A percentile compares a stretch with the other conserved stretches of the same genome.
phyloP scores from a whole-genome alignment of 148 eudicot species.

The Tetragonia tetragonoides region DNA sequence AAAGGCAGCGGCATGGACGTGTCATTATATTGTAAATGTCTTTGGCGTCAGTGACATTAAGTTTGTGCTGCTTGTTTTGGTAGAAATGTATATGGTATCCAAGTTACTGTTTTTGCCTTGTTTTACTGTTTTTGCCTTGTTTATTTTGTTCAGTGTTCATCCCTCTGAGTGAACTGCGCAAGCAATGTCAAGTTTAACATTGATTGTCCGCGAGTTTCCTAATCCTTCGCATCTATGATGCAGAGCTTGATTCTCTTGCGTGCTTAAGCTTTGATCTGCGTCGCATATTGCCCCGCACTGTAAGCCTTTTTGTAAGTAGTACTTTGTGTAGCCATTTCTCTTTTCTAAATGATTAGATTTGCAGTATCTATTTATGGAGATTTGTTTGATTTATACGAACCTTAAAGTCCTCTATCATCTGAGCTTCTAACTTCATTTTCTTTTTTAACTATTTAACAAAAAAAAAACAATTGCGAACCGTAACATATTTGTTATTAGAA shows the following conservation, averaged over 20 bases:
- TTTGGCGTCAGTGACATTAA: slow-evolving; percentile 6
- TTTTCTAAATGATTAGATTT: background rate
- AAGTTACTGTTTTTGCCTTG: background rate
- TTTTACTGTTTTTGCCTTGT: background rate
- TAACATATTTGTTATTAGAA: too few relatives aligned
- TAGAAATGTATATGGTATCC: slow-evolving; percentile 4
- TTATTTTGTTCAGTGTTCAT: background rate
- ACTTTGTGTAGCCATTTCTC: background rate
- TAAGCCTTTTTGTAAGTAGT: slow-evolving; percentile 20
- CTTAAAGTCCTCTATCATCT: too few relatives aligned
- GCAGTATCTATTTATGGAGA: slow-evolving; percentile 9
- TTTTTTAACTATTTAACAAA: too few relatives aligned
- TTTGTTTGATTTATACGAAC: slow-evolving; percentile 6
- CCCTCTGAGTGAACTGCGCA: slow-evolving; percentile 11
- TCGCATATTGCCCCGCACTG: slow-evolving; percentile 16
- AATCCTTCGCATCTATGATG: slow-evolving; percentile 18
- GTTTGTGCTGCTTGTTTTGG: slow-evolving; percentile 12
- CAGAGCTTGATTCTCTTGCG: background rate
- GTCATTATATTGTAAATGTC: slow-evolving; percentile 21
- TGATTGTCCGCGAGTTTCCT: slow-evolving; percentile 19
- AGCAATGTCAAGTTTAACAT: slow-evolving; percentile 9
- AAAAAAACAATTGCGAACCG: too few relatives aligned
- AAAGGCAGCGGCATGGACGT: slow-evolving; percentile 12
- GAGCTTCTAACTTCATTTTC: too few relatives aligned
- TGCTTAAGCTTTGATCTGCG: background rate